A percentile compares a stretch with the other conserved stretches of the same genome.
phyloP scores from a whole-genome alignment of 2,329 filamentous ascomycete species.

The Conoideocrella luteorostrata region DNA sequence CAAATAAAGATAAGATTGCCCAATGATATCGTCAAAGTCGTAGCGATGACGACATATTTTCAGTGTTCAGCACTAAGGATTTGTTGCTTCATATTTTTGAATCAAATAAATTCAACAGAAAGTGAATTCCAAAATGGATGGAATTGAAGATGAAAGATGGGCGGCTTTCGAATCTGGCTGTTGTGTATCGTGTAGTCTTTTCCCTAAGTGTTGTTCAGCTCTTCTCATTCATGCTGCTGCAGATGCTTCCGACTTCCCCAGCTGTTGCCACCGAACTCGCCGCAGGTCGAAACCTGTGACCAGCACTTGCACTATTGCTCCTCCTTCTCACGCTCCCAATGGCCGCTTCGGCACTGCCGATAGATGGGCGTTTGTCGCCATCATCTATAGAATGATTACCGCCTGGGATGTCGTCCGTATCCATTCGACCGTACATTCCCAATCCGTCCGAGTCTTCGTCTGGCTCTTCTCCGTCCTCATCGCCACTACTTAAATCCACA shows the following conservation, averaged over 20 bases:
- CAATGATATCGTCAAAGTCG: too few relatives aligned
- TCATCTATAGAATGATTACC: neutral
- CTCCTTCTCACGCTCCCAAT: conserved; percentile 22
- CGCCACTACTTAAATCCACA: conserved; percentile 33
- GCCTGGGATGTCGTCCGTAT: conserved; percentile 10
- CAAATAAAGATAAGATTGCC: too few relatives aligned
- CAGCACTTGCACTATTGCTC: conserved; percentile 25
- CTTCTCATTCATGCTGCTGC: conserved; percentile 22
- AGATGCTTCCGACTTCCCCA: conserved; percentile 31
- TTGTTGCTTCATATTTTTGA: neutral
- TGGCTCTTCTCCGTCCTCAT: conserved; percentile 35
- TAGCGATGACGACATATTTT: too few relatives aligned
- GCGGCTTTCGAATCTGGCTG: too few relatives aligned
- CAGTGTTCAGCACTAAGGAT: neutral
- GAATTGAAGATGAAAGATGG: too few relatives aligned
- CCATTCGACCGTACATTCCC: conserved; percentile 21
- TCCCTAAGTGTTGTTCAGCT: neutral
- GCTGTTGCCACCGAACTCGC: conserved; percentile 35
- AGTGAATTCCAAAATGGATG: too few relatives aligned
- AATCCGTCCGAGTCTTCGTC: conserved; percentile 22
- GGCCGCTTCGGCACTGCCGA: conserved; percentile 26
- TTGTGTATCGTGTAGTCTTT: too few relatives aligned
- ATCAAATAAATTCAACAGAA: too few relatives aligned
- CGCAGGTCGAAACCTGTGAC: conserved; percentile 18
- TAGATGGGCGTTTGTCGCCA: conserved; percentile 14